Evolutionary conservation across 805 yeast genomes (phyloP).

Genomic region (Clavispora phyllophila): DNA sequence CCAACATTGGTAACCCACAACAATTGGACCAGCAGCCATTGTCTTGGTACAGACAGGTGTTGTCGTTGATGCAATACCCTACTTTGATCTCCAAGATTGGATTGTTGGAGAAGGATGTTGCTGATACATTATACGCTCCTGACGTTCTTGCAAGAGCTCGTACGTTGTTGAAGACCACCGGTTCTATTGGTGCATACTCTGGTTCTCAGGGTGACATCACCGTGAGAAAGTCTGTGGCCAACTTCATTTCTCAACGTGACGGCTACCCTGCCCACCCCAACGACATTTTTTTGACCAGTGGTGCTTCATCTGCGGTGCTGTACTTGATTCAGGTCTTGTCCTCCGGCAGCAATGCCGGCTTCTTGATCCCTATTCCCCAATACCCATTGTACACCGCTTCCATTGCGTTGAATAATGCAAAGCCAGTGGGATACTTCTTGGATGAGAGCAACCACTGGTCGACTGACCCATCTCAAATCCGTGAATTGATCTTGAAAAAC

Average conservation of each 20-base stretch:
- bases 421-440: slow-evolving; percentile 80
- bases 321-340: slow-evolving; percentile 69
- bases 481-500: slow-evolving; percentile 46
- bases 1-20: slow-evolving; percentile 98
- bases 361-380: slow-evolving; percentile 93
- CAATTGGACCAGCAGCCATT: slow-evolving; percentile 91
- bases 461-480: slow-evolving; percentile 63
- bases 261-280: slow-evolving; percentile 59
- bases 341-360: slow-evolving; percentile 64
- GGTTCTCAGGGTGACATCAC: slow-evolving; percentile 81
- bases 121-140: slow-evolving; percentile 39
- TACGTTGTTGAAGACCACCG: slow-evolving; percentile 52
- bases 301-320: slow-evolving; percentile 94
- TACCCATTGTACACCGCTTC: slow-evolving; percentile 97
- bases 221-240: slow-evolving; percentile 74
- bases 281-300: slow-evolving; percentile 80
- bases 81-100: slow-evolving; percentile 38
- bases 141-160: slow-evolving; percentile 77
- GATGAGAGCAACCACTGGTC: slow-evolving; percentile 84
- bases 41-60: slow-evolving; percentile 90
- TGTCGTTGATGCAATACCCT: slow-evolving; percentile 84
- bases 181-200: slow-evolving; percentile 93
- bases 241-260: slow-evolving; percentile 76
- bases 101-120: slow-evolving; percentile 20
- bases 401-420: slow-evolving; percentile 74